phyloP scores from a whole-genome alignment of 352 stramenopile species.

The Phytophthora sansomeana region DNA sequence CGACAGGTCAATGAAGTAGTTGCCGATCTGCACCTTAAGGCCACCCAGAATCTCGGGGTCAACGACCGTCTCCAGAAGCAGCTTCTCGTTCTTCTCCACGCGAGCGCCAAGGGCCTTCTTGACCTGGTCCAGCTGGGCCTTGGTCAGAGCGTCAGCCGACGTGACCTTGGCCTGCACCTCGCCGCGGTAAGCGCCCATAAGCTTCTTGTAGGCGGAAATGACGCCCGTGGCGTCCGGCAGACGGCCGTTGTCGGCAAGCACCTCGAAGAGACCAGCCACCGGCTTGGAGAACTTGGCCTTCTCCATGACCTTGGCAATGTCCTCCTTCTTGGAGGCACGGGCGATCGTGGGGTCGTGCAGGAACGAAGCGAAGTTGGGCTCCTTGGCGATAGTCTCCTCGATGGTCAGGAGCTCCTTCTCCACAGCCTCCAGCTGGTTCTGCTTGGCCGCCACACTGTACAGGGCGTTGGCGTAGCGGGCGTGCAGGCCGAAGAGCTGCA shows the following conservation, averaged over 20 bases:
- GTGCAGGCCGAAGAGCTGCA: conserved; percentile 97
- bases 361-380: conserved; percentile 93
- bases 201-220: conserved; percentile 90
- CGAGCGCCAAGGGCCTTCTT: conserved; percentile 91
- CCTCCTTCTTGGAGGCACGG: conserved; percentile 94
- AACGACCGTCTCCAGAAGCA: conserved; percentile 93
- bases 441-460: conserved; percentile 95
- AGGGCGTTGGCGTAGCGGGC: conserved; percentile 98
- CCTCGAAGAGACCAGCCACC: conserved; percentile 96
- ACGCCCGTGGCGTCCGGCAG: conserved; percentile 91
- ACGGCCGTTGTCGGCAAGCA: conserved; percentile 96
- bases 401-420: conserved; percentile 92
- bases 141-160: conserved; percentile 93
- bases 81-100: conserved; percentile 92
- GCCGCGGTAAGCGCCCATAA: conserved; percentile 96
- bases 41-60: conserved; percentile 96
- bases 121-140: conserved; percentile 93
- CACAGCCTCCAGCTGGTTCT: conserved; percentile 81
- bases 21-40: conserved; percentile 97
- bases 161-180: conserved; percentile 98
- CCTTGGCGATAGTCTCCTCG: conserved; percentile 84
- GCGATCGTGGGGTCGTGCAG: conserved; percentile 97
- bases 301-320: conserved; percentile 92
- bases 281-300: conserved; percentile 94
- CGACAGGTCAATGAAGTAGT: conserved; percentile 98